Percentiles rank a stretch among this genome's conserved stretches.
Evolutionary conservation across 176 grass and related monocot species (phyloP).

Genomic region (Pontederia paniculata): DNA sequence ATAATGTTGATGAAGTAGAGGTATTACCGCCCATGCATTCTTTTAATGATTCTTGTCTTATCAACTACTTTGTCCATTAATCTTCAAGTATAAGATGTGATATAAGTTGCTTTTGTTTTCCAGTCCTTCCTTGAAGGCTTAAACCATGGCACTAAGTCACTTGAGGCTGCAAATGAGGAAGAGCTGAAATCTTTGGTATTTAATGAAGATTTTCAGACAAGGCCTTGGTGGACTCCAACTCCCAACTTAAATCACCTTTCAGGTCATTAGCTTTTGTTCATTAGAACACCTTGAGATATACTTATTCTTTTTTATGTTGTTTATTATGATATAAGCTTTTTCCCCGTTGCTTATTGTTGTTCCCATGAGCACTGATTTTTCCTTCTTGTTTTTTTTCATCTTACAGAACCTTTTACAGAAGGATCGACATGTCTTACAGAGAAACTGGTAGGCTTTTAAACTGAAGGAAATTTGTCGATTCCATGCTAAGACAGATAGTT

Average conservation of each 20-base stretch:
- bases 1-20: conserved; percentile 69
- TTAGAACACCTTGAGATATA: too few relatives aligned
- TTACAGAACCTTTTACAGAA: too few relatives aligned
- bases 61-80: conserved; percentile 5
- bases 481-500: too few relatives aligned
- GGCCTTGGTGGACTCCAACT: conserved; percentile 89
- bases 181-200: conserved; percentile 56
- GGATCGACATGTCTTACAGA: too few relatives aligned
- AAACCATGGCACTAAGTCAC: conserved; percentile 48
- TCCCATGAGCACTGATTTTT: too few relatives aligned
- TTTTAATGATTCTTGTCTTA: not conserved
- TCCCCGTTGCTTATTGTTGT: too few relatives aligned
- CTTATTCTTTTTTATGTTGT: too few relatives aligned
- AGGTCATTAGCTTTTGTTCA: conserved; percentile 31
- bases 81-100: not conserved
- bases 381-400: too few relatives aligned
- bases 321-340: too few relatives aligned
- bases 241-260: conserved; percentile 68
- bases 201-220: conserved; percentile 74
- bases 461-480: too few relatives aligned
- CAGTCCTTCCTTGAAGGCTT: conserved; percentile 54
- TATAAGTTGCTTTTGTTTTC: conserved; percentile 4
- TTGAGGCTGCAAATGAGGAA: conserved; percentile 63
- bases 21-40: conserved; percentile 23
- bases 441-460: too few relatives aligned